Conservation (phyloP, 129 eudicot genomes). For the Deinandra increscens region DNA sequence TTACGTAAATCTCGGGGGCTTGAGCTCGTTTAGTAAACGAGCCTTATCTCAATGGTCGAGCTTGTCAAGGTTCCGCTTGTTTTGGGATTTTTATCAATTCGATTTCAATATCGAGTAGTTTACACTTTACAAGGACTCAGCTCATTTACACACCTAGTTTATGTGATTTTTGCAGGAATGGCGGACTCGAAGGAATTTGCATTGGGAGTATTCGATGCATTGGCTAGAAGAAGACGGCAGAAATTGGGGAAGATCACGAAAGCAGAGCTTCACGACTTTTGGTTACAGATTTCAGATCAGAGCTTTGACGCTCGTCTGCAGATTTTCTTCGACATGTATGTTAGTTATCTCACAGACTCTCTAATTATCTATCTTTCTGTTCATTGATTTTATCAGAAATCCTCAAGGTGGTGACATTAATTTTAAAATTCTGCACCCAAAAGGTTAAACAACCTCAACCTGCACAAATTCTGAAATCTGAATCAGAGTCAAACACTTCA, state of each 20-base stretch:
- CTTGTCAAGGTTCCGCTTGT: too few relatives aligned
- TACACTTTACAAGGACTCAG: too few relatives aligned
- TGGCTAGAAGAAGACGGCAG: conserved; percentile 74
- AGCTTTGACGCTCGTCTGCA: conserved; percentile 97
- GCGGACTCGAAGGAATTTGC: conserved; percentile 95
- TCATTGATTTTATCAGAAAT: neutral
- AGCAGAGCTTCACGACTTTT: conserved; percentile 81
- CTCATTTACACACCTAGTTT: too few relatives aligned
- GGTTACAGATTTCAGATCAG: conserved; percentile 88
- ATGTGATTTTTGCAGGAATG: conserved; percentile 55
- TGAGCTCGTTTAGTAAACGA: too few relatives aligned
- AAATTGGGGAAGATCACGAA: conserved; percentile 57
- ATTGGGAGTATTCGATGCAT: conserved; percentile 74
- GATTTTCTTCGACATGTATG: conserved; percentile 97
- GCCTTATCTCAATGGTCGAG: too few relatives aligned
- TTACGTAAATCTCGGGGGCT: too few relatives aligned
- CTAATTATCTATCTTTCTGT: neutral
- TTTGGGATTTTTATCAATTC: too few relatives aligned
- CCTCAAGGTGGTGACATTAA: neutral
- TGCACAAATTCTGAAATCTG: neutral
- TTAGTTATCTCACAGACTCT: neutral
- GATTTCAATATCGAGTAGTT: too few relatives aligned
- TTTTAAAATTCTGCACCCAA: neutral
- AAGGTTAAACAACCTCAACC: neutral
- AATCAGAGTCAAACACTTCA: too few relatives aligned